phyloP scores from a whole-genome alignment of 164 flowering plant species.

The Cinnamomum micranthum region DNA sequence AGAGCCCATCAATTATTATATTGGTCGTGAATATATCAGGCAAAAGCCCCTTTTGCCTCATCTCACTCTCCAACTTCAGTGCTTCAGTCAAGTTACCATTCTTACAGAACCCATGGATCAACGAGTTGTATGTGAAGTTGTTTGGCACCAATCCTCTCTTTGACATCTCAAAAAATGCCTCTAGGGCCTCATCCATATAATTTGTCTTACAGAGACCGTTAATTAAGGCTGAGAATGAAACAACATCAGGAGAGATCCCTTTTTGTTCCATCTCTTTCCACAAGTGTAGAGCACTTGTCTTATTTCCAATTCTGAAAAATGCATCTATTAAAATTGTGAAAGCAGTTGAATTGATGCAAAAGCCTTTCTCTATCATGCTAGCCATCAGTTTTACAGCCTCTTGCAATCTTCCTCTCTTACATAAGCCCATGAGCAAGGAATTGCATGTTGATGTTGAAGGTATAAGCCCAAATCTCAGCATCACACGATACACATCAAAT shows the following conservation, averaged over 20 bases:
- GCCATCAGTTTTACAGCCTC: constrained; percentile 57
- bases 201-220: constrained; percentile 72
- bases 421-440: constrained; percentile 68
- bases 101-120: constrained; percentile 70
- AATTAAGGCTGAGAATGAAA: constrained; percentile 79
- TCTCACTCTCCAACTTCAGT: constrained; percentile 55
- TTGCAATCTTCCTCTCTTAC: constrained; percentile 50
- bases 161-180: constrained; percentile 53
- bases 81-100: constrained; percentile 56
- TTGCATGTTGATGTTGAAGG: constrained; percentile 77
- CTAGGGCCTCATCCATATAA: constrained; percentile 60
- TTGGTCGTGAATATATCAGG: constrained; percentile 73
- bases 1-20: constrained; percentile 72
- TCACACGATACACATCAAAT: constrained; percentile 45
- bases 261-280: constrained; percentile 68
- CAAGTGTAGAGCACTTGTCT: constrained; percentile 46
- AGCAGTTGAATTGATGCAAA: constrained; percentile 52
- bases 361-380: constrained; percentile 61
- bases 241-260: constrained; percentile 67
- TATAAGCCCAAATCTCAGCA: constrained; percentile 49
- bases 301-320: constrained; percentile 54
- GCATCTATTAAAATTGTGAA: constrained; percentile 80
- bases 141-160: constrained; percentile 68
- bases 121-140: constrained; percentile 77
- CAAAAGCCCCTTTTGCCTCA: constrained; percentile 71